These are phyloP conservation scores for Exophiala oligosperma DNA, from an alignment of 2,329 filamentous ascomycete genomes.

Conservation along the genomic window DNA sequence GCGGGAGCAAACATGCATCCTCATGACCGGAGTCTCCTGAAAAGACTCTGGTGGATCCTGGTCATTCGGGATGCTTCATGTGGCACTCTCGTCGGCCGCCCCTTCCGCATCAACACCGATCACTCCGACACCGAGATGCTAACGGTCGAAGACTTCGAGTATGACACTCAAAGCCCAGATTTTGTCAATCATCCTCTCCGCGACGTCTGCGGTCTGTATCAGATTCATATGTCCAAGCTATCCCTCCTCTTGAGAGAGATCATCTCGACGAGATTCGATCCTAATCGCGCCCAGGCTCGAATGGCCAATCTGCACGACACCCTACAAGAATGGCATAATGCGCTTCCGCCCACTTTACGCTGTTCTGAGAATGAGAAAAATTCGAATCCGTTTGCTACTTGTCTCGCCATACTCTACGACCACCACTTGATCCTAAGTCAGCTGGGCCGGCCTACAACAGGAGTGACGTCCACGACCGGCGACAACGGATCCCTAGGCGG, in stretches of 20 bases:
- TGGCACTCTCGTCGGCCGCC: conserved; percentile 8
- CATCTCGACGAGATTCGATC: conserved; percentile 11
- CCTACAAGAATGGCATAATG: conserved; percentile 6
- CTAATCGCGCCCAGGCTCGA: conserved; percentile 7
- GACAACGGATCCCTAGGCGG: not conserved
- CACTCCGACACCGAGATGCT: conserved; percentile 11
- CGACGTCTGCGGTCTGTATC: conserved; percentile 5
- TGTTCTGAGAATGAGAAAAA: conserved; percentile 4
- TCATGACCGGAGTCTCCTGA: conserved; percentile 9
- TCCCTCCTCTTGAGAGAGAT: conserved; percentile 8
- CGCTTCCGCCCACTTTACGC: conserved; percentile 3
- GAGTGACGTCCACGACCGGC: not conserved
- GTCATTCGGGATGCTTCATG: conserved; percentile 9
- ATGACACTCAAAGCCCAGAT: conserved; percentile 8
- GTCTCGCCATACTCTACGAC: conserved; percentile 9
- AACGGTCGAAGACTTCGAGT: conserved; percentile 11
- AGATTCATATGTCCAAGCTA: conserved; percentile 12
- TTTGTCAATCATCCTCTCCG: conserved; percentile 9
- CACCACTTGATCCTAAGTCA: conserved; percentile 6
- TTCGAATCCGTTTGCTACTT: conserved; percentile 8
- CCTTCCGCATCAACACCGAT: conserved; percentile 10
- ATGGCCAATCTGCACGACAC: conserved; percentile 8
- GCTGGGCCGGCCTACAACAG: not conserved
- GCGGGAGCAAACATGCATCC: conserved; percentile 6
- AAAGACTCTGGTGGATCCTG: conserved; percentile 13